Percentiles rank a stretch among this genome's conserved stretches.
Evolutionary conservation across 768 basidiomycete species (phyloP).

Genomic region (Royoungia palumana): DNA sequence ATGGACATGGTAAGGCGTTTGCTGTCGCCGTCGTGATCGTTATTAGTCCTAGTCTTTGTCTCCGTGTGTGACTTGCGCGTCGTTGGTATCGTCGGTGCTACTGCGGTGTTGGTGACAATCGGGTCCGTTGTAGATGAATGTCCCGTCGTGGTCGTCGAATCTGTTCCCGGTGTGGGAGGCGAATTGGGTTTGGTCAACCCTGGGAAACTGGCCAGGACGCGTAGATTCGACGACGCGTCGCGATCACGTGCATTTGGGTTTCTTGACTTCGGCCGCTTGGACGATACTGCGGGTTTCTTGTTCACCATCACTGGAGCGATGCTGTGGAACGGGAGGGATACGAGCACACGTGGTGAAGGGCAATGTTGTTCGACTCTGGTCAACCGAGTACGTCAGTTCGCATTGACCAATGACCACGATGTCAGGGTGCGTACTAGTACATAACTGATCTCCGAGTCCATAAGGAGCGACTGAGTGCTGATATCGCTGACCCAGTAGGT

Average conservation of each 20-base stretch:
- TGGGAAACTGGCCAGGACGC: constrained; percentile 29
- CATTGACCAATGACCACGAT: too few relatives aligned
- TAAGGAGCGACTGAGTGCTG: too few relatives aligned
- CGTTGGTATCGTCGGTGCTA: neutral
- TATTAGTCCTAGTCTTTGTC: neutral
- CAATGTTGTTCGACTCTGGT: neutral
- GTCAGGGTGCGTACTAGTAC: too few relatives aligned
- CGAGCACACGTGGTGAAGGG: neutral
- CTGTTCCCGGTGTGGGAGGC: neutral
- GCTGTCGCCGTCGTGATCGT: constrained; percentile 1
- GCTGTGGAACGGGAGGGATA: too few relatives aligned
- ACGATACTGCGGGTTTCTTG: neutral
- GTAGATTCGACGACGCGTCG: constrained; percentile 22
- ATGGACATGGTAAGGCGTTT: constrained; percentile 1
- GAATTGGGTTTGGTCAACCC: constrained; percentile 25
- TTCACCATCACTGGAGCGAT: constrained; percentile 3
- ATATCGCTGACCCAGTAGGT: too few relatives aligned
- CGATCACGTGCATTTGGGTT: constrained; percentile 22
- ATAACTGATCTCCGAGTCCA: too few relatives aligned
- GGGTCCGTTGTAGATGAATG: neutral
- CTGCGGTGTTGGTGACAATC: neutral
- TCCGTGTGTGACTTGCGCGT: neutral
- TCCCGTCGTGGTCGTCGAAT: constrained; percentile 5
- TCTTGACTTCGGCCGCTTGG: neutral
- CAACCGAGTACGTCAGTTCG: constrained; percentile 20